A percentile compares a stretch with the other conserved stretches of the same genome.
phyloP scores from a whole-genome alignment of 805 yeast genomes.

The Starmerella gropengiesseri region DNA sequence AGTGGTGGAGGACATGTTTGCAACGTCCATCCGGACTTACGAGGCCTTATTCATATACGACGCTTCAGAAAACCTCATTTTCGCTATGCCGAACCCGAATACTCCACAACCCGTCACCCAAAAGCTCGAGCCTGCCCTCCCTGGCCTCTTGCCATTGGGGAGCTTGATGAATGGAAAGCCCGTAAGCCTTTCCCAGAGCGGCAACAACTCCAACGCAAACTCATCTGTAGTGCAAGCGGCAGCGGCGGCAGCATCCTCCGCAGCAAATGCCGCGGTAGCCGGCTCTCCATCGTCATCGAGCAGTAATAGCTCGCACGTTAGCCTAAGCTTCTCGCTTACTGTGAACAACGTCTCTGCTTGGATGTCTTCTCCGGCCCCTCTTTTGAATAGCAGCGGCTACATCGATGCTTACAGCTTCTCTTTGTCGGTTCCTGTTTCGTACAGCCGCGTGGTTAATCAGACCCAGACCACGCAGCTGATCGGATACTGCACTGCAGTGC shows the following conservation, averaged over 20 bases:
- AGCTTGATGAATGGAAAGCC: background rate
- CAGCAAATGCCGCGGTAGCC: constrained; percentile 5
- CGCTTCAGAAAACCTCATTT: constrained; percentile 8
- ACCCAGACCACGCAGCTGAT: constrained; percentile 11
- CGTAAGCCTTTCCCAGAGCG: background rate
- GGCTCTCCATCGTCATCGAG: too few species aligned
- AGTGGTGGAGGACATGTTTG: constrained; percentile 9
- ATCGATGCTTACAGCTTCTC: constrained; percentile 15
- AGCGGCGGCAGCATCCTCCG: constrained; percentile 6
- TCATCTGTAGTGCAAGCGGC: background rate
- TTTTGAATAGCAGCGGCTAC: background rate
- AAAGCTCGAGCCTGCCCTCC: constrained; percentile 2
- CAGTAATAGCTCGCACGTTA: background rate
- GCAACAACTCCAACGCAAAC: background rate
- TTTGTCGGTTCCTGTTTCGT: constrained; percentile 8
- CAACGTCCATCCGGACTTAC: constrained; percentile 8
- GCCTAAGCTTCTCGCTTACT: background rate
- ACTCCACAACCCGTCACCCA: background rate
- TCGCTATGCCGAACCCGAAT: constrained; percentile 11
- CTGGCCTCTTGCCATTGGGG: constrained; percentile 12
- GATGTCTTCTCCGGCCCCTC: constrained; percentile 13
- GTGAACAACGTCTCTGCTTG: constrained; percentile 7
- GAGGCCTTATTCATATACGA: constrained; percentile 18
- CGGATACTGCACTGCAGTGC: constrained; percentile 20
- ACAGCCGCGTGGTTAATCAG: constrained; percentile 1